Evolutionary conservation across 2,329 filamentous ascomycete species (phyloP).

Genomic region (Gaeumannomyces sp.): DNA sequence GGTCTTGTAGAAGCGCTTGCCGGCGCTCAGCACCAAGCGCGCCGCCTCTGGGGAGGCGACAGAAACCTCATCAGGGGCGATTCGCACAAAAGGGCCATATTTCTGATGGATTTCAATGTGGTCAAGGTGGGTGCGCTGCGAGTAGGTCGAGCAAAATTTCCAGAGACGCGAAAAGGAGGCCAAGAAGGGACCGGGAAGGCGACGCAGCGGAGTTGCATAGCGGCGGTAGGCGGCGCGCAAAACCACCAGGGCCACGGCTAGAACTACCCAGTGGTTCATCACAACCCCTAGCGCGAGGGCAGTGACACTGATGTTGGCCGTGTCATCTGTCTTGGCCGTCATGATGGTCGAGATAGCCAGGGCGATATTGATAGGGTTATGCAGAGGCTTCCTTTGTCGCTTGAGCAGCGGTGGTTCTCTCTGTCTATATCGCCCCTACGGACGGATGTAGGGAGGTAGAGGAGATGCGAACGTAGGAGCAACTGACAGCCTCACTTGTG

Average conservation of each 20-base stretch:
- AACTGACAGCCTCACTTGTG: neutral
- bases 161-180: slow-evolving; percentile 32
- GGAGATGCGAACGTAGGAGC: neutral
- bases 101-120: slow-evolving; percentile 37
- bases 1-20: slow-evolving; percentile 47
- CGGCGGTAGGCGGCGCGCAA: slow-evolving; percentile 23
- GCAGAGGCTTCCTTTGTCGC: neutral
- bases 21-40: slow-evolving; percentile 38
- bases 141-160: slow-evolving; percentile 33
- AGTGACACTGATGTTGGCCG: slow-evolving; percentile 19
- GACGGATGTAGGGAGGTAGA: too few relatives aligned
- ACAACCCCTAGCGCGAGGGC: slow-evolving; percentile 17
- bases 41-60: slow-evolving; percentile 39
- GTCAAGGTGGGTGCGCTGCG: slow-evolving; percentile 34
- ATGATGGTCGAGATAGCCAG: slow-evolving; percentile 1
- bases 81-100: slow-evolving; percentile 43
- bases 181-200: slow-evolving; percentile 28
- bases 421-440: too few relatives aligned
- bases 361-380: neutral
- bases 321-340: slow-evolving; percentile 10
- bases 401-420: too few relatives aligned
- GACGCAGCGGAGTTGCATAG: slow-evolving; percentile 29
- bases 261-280: slow-evolving; percentile 23
- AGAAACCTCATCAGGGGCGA: slow-evolving; percentile 42
- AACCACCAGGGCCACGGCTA: slow-evolving; percentile 22